Evolutionary conservation across 805 yeast species (phyloP).

Genomic region (Saccharomyces kudriavzevii): DNA sequence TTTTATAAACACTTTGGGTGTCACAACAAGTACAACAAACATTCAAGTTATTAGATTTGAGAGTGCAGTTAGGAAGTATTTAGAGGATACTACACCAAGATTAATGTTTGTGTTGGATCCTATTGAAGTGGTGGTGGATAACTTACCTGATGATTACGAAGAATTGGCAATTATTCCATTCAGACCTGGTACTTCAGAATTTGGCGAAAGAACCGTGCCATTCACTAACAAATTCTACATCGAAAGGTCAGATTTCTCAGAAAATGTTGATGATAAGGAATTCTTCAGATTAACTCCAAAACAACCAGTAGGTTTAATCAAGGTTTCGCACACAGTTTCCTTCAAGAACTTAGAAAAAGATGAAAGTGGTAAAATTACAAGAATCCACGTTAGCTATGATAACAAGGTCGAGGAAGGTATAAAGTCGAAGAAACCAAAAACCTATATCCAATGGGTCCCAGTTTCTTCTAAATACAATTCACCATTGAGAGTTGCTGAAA

Average conservation of each 20-base stretch:
- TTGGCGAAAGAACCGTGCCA: constrained; percentile 68
- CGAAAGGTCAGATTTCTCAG: constrained; percentile 82
- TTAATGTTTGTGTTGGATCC: constrained; percentile 91
- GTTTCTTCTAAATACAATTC: constrained; percentile 50
- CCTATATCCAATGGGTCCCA: constrained; percentile 96
- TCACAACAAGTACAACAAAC: constrained; percentile 85
- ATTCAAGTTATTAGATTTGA: constrained; percentile 89
- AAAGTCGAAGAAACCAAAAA: constrained; percentile 72
- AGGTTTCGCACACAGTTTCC: constrained; percentile 75
- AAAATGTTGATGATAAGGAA: constrained; percentile 47
- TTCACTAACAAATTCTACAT: constrained; percentile 74
- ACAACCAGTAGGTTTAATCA: constrained; percentile 90
- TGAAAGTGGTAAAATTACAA: constrained; percentile 50
- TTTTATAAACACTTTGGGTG: constrained; percentile 92
- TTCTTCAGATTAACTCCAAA: constrained; percentile 91
- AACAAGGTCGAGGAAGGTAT: constrained; percentile 39
- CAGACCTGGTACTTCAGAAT: constrained; percentile 74
- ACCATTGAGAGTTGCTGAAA: constrained; percentile 61
- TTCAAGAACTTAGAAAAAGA: constrained; percentile 59
- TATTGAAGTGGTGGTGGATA: constrained; percentile 71
- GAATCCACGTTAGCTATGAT: constrained; percentile 74
- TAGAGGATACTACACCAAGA: constrained; percentile 89
- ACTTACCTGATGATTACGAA: constrained; percentile 64
- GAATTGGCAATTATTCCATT: constrained; percentile 73
- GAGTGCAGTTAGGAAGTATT: constrained; percentile 73